Base-by-base conservation (phyloP, 441 rosid genomes). In the Pelargonium exstipulatum region DNA sequence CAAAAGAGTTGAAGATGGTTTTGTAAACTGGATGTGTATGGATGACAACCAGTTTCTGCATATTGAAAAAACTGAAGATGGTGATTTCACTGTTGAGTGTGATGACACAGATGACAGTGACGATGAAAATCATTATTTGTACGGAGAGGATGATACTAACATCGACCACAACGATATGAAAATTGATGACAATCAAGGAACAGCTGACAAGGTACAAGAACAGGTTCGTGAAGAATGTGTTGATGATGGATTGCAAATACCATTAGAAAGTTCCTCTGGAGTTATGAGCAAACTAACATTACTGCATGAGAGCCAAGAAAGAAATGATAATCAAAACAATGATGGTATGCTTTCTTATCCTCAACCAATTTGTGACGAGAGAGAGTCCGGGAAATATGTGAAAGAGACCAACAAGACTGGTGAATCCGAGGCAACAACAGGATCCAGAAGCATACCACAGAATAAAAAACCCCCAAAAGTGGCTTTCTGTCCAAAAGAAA, bases 401-500 rank as follows among this genome's bases (percentile, higher is more conserved):
- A 67, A 66, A 45, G 78, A 69, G 48, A 70, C 29, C 9, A 69
- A 46, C 55, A 72, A 51, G 4, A 48, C 5, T 12, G 74, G 18
- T 74, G 57, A 24, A 43, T n/a, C 1, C 65, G 71, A 69, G 37
- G 53, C 53, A 60, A 57, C 61, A 2, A 65, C 66, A 51, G 79
- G 51, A 24, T 43, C 57, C 1, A 75, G 71, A 46, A 77, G 75
- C 46, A 51, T 45, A 40, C 22, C 69, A 2, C 62, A 12, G 32
- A 57, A 64, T 35, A 79, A 74, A 69, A 84, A 73, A 42, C 83
- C 84, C 17, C 70, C 73, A 1, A 84, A 86, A 74, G 66, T 83
- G 35, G 87, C 90, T 66, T 83, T 86, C 71, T 84, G 90, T 75
- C 88, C 90, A 0, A 84, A 77, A 73, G 88, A 86, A 83, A 81